Conservation (phyloP, 225 moss, liverwort and hornwort species). For the Lunularia cruciata region DNA sequence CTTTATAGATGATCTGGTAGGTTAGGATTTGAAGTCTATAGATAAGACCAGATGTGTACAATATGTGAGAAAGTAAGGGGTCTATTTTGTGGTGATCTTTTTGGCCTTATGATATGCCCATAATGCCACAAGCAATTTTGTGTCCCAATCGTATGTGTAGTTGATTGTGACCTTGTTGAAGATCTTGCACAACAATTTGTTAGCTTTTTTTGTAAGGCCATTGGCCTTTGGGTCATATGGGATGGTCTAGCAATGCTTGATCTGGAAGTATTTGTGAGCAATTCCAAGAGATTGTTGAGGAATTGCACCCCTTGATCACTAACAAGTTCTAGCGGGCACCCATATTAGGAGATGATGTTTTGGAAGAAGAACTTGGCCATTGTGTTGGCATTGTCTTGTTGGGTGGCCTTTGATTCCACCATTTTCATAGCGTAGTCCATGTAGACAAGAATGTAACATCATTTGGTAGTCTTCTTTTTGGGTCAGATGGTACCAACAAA, state of each 20-base stretch:
- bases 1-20: no score
- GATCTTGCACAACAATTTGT: slow-evolving; percentile 10
- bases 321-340: background rate
- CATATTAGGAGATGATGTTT: no score
- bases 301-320: slow-evolving; percentile 2
- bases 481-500: slow-evolving; percentile 18
- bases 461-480: background rate
- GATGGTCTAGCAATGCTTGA: slow-evolving; percentile 7
- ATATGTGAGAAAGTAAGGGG: no score
- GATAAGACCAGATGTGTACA: no score
- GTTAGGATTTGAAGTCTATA: no score
- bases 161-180: no score
- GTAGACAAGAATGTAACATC: background rate
- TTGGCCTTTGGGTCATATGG: slow-evolving; percentile 18
- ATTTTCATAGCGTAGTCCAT: slow-evolving; percentile 13
- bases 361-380: background rate
- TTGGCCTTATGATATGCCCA: no score
- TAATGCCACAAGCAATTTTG: background rate
- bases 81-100: no score
- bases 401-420: slow-evolving; percentile 7
- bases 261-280: background rate
- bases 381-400: background rate
- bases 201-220: slow-evolving; percentile 3
- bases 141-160: background rate
- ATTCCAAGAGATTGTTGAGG: background rate